phyloP scores from a whole-genome alignment of 805 yeast genomes.

The Ogataea paraovalis region DNA sequence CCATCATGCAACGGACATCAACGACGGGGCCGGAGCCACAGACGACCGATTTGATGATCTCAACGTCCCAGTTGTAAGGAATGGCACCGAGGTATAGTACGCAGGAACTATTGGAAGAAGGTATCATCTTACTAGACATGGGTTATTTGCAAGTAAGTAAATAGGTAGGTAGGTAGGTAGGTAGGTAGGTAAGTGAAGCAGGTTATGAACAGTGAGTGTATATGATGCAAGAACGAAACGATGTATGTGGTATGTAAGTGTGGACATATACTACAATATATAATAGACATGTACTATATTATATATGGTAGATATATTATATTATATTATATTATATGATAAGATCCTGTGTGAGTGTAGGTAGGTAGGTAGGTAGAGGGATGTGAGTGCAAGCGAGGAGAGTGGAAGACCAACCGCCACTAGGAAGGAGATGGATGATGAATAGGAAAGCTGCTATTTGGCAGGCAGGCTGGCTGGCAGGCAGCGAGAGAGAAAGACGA shows the following conservation, averaged over 20 bases:
- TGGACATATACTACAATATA: not conserved
- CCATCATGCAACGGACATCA: slow-evolving; percentile 61
- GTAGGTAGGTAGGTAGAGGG: no score
- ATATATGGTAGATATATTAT: no score
- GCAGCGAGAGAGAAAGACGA: no score
- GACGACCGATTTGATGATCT: slow-evolving; percentile 56
- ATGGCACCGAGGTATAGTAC: slow-evolving; percentile 59
- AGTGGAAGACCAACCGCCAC: not conserved
- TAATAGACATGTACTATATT: no score
- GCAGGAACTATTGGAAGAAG: slow-evolving; percentile 33
- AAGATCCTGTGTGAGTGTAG: no score
- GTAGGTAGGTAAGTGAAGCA: no score
- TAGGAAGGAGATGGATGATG: not conserved
- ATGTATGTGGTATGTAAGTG: not conserved
- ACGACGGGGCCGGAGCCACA: slow-evolving; percentile 72
- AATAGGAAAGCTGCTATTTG: no score
- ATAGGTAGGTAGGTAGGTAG: no score
- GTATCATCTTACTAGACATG: slow-evolving; percentile 2
- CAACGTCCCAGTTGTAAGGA: slow-evolving; percentile 71
- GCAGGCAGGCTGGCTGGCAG: no score
- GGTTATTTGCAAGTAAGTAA: not conserved
- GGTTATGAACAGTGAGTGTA: no score
- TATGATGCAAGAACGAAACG: no score
- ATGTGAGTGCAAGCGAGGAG: not conserved
- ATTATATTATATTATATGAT: no score